Evolutionary conservation across 176 grass and related monocot genomes (phyloP), one percentile per base, ranked within the genome.

Genomic region (Paspalum vaginatum): DNA sequence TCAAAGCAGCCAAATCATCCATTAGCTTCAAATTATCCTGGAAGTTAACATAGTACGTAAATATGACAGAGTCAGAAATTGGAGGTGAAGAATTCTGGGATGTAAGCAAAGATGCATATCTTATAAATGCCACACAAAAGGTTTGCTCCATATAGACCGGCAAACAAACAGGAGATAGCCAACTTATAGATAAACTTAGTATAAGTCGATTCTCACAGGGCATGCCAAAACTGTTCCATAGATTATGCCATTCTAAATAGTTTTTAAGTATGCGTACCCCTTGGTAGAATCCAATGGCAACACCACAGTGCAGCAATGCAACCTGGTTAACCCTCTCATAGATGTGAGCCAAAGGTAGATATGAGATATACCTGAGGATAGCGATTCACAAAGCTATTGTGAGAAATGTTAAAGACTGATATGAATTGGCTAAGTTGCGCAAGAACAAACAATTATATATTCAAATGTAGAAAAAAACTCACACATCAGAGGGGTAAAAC

Each of bases 11-110:
- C 76, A 99, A 68, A 88, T 99, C 96, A 73, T 95, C 96, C 88
- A 99, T 95, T 73, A 99, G 81, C 83, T 99, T 98, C 84, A 98
- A 82, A 86, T 91, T 99, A 86, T 99, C 95, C 95, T 98, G 91
- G 20, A 79, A 86, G 63, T 59, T 40, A 79, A 77, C 27, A 7
- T 43, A 25, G 21, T 59, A 26, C 20, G 11, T 17, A 24, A 22
- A 58, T 7, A 75, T 59, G 54, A 58, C 6, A 47, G 53, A 54
- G 14, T 67, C 32, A 67, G 11, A 77, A 77, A 49, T 5, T 45
- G 8, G 16, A 60, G 73, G 14, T 41, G n/a, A 78, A 70, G 69
- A 6, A 74, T 14, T 53, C 51, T n/a, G 43, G 17, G 40, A 49
- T 20, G 48, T 18, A 62, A 64, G 38, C 65, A 32, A 11, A 48